Conservation (phyloP, 345 rosid species). For the Bruguiera parviflora region DNA sequence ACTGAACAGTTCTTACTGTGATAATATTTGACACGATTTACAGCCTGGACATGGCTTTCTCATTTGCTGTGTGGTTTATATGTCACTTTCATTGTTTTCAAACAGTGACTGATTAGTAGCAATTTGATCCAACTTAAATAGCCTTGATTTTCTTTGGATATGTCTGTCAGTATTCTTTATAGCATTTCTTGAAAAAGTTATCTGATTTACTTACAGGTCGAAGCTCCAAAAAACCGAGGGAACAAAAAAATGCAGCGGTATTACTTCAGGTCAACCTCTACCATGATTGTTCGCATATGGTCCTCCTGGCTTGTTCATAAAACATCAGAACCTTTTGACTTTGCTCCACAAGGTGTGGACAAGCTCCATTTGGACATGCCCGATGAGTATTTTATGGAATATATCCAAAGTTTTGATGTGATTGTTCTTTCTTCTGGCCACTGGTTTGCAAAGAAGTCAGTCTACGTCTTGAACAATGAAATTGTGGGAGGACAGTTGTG, state of each 20-base stretch:
- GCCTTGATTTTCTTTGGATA: neutral
- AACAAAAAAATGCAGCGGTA: conserved; percentile 84
- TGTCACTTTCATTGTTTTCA: no score
- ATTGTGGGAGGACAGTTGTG: conserved; percentile 91
- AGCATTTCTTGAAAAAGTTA: neutral
- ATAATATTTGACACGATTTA: no score
- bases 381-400: conserved; percentile 65
- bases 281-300: conserved; percentile 82
- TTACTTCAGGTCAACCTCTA: conserved; percentile 65
- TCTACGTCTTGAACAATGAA: conserved; percentile 70
- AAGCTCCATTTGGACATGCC: conserved; percentile 89
- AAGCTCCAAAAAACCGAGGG: conserved; percentile 84
- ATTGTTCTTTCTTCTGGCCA: conserved; percentile 90
- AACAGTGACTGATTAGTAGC: no score
- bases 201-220: conserved; percentile 55
- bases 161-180: neutral
- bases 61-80: no score
- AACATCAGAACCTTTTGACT: conserved; percentile 54
- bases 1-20: no score
- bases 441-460: conserved; percentile 97
- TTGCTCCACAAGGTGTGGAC: conserved; percentile 68
- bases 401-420: conserved; percentile 64
- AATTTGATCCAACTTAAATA: neutral
- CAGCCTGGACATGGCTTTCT: no score
- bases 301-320: conserved; percentile 94